These are phyloP conservation scores for Mycena indigotica DNA, from an alignment of 768 basidiomycete species.

Conservation along the genomic window DNA sequence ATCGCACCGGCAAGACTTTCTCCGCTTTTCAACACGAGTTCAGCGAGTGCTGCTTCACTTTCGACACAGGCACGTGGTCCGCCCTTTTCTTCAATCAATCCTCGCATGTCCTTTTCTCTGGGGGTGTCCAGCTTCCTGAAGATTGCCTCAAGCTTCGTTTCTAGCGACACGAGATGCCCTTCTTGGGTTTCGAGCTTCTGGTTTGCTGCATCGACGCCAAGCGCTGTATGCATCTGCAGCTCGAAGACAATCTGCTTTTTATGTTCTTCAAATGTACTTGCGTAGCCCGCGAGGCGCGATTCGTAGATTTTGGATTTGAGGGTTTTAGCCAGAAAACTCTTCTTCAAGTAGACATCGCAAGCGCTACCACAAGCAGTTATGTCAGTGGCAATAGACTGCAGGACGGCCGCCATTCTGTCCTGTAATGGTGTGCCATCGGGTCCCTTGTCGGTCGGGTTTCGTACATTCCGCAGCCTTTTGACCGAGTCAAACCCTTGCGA, in stretches of 20 bases:
- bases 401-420: conserved; percentile 29
- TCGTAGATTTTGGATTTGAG: conserved; percentile 38
- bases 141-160: conserved; percentile 30
- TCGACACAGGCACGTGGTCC: conserved; percentile 34
- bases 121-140: conserved; percentile 37
- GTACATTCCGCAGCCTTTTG: conserved; percentile 16
- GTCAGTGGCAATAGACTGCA: conserved; percentile 34
- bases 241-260: conserved; percentile 34
- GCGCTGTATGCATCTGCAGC: conserved; percentile 36
- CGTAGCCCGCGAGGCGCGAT: conserved; percentile 32
- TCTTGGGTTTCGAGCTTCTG: conserved; percentile 27
- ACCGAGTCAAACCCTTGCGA: background rate
- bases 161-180: conserved; percentile 23
- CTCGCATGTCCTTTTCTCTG: conserved; percentile 34
- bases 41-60: conserved; percentile 31
- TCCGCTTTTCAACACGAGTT: conserved; percentile 26
- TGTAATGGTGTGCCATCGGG: conserved; percentile 31
- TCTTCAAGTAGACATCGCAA: conserved; percentile 42
- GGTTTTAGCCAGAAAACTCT: conserved; percentile 32
- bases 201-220: conserved; percentile 33
- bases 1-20: conserved; percentile 12
- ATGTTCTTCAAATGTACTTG: conserved; percentile 31
- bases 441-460: conserved; percentile 23
- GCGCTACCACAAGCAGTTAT: conserved; percentile 41
- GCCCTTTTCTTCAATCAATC: conserved; percentile 37